phyloP scores from a whole-genome alignment of 768 basidiomycete genomes.

The Dacryopinax primogenitus region DNA sequence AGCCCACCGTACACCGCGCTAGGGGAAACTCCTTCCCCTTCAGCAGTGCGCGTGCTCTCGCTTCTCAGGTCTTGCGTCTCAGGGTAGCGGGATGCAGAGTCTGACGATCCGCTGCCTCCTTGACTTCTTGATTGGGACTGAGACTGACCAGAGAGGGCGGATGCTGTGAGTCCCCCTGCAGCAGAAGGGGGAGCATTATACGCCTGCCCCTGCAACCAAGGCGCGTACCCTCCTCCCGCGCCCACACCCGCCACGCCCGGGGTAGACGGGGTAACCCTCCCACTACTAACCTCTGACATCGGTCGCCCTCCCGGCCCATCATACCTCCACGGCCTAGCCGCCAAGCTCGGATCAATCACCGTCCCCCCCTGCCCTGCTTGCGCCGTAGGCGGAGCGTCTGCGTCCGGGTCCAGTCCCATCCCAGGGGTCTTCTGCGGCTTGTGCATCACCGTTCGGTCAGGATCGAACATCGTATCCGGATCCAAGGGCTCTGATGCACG shows the following conservation, averaged over 20 bases:
- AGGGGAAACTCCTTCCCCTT: background rate
- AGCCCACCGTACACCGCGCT: background rate
- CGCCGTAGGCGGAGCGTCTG: background rate
- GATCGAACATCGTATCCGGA: conserved; percentile 8
- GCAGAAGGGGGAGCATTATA: background rate
- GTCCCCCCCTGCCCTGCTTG: background rate
- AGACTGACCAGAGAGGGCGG: background rate
- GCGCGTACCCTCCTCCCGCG: background rate
- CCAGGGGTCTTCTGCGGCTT: background rate
- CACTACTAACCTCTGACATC: background rate
- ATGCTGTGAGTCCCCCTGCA: background rate
- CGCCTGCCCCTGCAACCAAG: background rate
- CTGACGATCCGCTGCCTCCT: background rate
- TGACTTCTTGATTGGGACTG: background rate
- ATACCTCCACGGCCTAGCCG: conserved; percentile 7
- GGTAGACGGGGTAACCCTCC: background rate
- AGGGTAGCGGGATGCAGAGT: background rate
- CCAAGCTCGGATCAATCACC: background rate
- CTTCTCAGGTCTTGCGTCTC: background rate
- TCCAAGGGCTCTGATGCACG: background rate
- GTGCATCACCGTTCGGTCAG: conserved; percentile 1
- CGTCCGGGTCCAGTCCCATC: background rate
- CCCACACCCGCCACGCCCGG: background rate
- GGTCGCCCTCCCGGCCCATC: background rate
- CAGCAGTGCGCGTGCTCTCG: conserved; percentile 9